A percentile compares a stretch with the other conserved stretches of the same genome.
phyloP scores from a whole-genome alignment of 2,329 filamentous ascomycete genomes.

The Bimuria novae-zelandiae region DNA sequence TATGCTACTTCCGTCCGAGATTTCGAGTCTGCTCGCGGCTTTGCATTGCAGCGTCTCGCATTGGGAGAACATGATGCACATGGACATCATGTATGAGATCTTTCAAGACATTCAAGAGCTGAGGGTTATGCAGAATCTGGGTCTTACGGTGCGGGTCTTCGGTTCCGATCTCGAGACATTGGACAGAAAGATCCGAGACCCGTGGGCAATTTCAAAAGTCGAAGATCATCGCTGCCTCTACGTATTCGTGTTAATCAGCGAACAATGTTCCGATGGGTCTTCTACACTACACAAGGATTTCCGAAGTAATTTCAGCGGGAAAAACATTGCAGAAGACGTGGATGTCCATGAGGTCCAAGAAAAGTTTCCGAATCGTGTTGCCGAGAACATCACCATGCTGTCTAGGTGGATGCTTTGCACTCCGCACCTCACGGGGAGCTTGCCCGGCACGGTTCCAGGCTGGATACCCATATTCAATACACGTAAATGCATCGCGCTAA shows the following conservation, averaged over 20 bases:
- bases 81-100: slow-evolving; percentile 8
- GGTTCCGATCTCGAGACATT: background rate
- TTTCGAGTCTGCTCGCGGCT: background rate
- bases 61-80: slow-evolving; percentile 1
- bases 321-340: background rate
- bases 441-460: background rate
- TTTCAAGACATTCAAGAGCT: background rate
- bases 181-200: background rate
- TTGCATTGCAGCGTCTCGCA: background rate
- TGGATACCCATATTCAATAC: slow-evolving; percentile 12
- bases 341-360: background rate
- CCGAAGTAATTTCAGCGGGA: background rate
- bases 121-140: background rate
- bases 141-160: background rate
- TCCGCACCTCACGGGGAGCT: slow-evolving; percentile 2
- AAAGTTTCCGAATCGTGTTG: background rate
- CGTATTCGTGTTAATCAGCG: background rate
- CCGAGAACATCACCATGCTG: background rate
- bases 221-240: background rate
- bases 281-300: background rate
- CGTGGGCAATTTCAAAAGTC: background rate
- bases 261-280: background rate
- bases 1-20: slow-evolving; percentile 1
- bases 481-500: background rate
- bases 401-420: slow-evolving; percentile 10